Conservation (phyloP, 805 yeast species). For the Metschnikowia peoriensis region DNA sequence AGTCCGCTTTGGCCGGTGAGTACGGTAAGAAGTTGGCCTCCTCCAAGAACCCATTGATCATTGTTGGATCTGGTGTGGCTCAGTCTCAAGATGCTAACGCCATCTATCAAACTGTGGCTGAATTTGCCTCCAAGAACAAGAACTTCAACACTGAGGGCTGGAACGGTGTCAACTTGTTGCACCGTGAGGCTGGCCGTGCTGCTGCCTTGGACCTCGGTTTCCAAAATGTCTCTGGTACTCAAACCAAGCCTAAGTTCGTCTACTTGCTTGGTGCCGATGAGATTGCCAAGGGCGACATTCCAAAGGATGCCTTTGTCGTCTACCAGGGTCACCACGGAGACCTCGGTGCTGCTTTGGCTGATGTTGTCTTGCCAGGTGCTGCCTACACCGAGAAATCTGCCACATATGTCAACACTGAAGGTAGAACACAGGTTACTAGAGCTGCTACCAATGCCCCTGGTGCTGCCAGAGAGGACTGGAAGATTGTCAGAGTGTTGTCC, state of each 20-base stretch:
- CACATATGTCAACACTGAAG: conserved; percentile 86
- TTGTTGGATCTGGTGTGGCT: conserved; percentile 77
- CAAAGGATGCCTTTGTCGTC: conserved; percentile 81
- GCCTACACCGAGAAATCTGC: conserved; percentile 88
- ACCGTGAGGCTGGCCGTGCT: conserved; percentile 83
- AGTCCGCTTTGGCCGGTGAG: conserved; percentile 60
- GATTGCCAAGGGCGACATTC: conserved; percentile 63
- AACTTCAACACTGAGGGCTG: conserved; percentile 69
- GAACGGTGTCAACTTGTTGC: conserved; percentile 80
- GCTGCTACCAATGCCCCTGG: conserved; percentile 90
- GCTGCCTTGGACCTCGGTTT: conserved; percentile 88
- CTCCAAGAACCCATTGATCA: conserved; percentile 74
- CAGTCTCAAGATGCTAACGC: conserved; percentile 65
- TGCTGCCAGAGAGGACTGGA: conserved; percentile 90
- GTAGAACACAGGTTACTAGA: conserved; percentile 79
- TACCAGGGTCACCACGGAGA: conserved; percentile 95
- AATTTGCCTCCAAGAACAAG: conserved; percentile 52
- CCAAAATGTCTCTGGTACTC: conserved; percentile 47
- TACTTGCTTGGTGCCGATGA: conserved; percentile 87
- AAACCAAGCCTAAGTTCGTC: conserved; percentile 64
- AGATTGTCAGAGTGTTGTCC: conserved; percentile 75
- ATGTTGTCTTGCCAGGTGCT: conserved; percentile 80
- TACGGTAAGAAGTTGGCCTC: conserved; percentile 63
- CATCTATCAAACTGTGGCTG: conserved; percentile 56
- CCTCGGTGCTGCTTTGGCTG: conserved; percentile 82